Conservation (phyloP, 2,329 filamentous ascomycete genomes). For the Pseudomassariella vexata region DNA sequence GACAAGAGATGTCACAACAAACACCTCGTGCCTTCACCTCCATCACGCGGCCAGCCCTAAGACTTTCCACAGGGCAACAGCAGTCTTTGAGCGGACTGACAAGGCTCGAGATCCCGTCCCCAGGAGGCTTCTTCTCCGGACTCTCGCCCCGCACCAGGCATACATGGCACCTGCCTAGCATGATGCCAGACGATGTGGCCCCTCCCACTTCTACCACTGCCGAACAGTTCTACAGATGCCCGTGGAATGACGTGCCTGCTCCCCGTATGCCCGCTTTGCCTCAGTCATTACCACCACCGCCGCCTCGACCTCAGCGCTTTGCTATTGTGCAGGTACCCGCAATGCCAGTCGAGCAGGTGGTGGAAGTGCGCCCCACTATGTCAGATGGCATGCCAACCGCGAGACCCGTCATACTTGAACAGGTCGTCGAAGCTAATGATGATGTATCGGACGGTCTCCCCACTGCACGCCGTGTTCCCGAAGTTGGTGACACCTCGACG, state of each 20-base stretch:
- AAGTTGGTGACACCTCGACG: constrained; percentile 20
- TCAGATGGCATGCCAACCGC: constrained; percentile 64
- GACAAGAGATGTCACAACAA: constrained; percentile 48
- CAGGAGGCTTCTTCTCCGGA: constrained; percentile 85
- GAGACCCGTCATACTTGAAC: constrained; percentile 41
- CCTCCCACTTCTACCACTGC: constrained; percentile 85
- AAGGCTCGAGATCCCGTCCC: constrained; percentile 82
- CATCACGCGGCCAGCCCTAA: constrained; percentile 25
- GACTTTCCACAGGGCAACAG: constrained; percentile 43
- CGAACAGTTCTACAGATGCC: constrained; percentile 82
- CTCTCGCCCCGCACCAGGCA: constrained; percentile 69
- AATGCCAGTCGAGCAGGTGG: constrained; percentile 58
- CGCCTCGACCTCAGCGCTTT: constrained; percentile 30
- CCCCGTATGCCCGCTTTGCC: constrained; percentile 26
- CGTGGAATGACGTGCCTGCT: constrained; percentile 55
- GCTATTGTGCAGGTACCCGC: constrained; percentile 29
- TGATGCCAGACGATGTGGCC: constrained; percentile 45
- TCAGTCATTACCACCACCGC: constrained; percentile 25
- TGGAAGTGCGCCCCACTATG: constrained; percentile 52
- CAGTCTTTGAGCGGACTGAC: constrained; percentile 67
- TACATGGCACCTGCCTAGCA: constrained; percentile 69
- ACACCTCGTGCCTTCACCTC: constrained; percentile 43
- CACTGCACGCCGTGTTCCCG: constrained; percentile 20
- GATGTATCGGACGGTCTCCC: constrained; percentile 19
- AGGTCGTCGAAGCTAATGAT: constrained; percentile 28